Evolutionary conservation across 305 asterid species (phyloP), one percentile per base, ranked within the genome.

Genomic region (Solanum hybrid): DNA sequence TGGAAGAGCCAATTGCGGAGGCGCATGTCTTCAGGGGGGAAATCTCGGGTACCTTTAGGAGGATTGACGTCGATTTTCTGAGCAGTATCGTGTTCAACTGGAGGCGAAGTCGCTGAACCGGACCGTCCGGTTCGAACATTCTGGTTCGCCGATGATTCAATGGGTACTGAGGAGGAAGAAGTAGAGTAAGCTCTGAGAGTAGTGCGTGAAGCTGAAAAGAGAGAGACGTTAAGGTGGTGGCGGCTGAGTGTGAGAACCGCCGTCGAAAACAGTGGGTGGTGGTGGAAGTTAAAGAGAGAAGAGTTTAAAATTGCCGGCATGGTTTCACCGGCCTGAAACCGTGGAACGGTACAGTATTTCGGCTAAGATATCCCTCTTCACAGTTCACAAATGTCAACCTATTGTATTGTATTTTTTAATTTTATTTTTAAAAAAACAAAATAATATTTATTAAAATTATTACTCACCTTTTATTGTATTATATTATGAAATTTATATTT

Each of bases 11-110:
- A 97, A 89, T 36, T 96, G 90, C 98, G 95, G n/a, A 97, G 97
- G 84, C 99, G 95, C 99, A 97, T 96, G 66, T 97, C 99, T 86
- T 97, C 99, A 0, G 99, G 99, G 5, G 98, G 98, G 45, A 97
- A 95, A 91, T 96, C 99, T 26, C 99, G 93, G 15, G 99, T 97
- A 19, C 99, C 99, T 92, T 94, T 97, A 19, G 98, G 99, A 9
- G 99, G 99, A 91, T 97, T 97, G 26, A 95, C 98, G 45, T 97
- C 99, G 84, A 96, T 95, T 95, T 92, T 96, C 92, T 93, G 95
- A 29, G 84, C 24, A 42, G 38, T 81, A 34, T 92, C 95, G 32
- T 89, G 82, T 37, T 91, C 91, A 26, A 90, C 42, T 38, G 97
- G 95, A 78, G 97, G 94, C 45, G 95, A 90, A 90, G 96, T 91